A percentile compares a stretch with the other conserved stretches of the same genome.
These are phyloP conservation scores for Domatiomyces globalis DNA, from an alignment of 2,329 filamentous ascomycete genomes.

Conservation along the genomic window DNA sequence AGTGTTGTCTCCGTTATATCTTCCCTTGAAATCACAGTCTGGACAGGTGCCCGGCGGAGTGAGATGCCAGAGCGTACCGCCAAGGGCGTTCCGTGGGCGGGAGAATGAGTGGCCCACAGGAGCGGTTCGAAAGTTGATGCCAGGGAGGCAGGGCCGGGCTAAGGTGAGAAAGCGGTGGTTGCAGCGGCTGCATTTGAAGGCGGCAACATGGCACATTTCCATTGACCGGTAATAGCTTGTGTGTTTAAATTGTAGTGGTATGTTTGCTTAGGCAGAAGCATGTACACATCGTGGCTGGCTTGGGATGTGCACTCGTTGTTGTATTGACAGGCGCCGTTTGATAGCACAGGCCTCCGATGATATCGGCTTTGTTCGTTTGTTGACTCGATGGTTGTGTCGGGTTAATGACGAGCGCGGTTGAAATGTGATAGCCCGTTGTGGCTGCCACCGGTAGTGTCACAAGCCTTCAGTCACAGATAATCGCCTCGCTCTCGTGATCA, in stretches of 20 bases:
- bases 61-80: conserved; percentile 5
- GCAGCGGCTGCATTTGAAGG: conserved; percentile 34
- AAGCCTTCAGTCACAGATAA: background rate
- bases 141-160: conserved; percentile 28
- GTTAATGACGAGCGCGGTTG: background rate
- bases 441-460: conserved; percentile 1
- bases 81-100: conserved; percentile 17
- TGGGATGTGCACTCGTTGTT: background rate
- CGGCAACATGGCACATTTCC: conserved; percentile 34
- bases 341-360: background rate
- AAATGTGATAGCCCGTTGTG: background rate
- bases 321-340: background rate
- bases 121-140: conserved; percentile 16
- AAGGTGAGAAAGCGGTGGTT: conserved; percentile 37
- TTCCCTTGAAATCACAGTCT: conserved; percentile 20
- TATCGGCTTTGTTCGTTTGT: background rate
- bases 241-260: background rate
- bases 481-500: background rate
- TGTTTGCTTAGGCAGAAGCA: background rate
- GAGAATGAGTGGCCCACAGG: conserved; percentile 12
- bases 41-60: conserved; percentile 19
- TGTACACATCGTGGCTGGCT: background rate
- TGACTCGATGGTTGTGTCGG: background rate
- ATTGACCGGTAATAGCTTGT: no score
- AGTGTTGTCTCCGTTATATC: conserved; percentile 22